These are phyloP conservation scores for Ceriops tagal DNA, from an alignment of 345 rosid species.

Conservation along the genomic window DNA sequence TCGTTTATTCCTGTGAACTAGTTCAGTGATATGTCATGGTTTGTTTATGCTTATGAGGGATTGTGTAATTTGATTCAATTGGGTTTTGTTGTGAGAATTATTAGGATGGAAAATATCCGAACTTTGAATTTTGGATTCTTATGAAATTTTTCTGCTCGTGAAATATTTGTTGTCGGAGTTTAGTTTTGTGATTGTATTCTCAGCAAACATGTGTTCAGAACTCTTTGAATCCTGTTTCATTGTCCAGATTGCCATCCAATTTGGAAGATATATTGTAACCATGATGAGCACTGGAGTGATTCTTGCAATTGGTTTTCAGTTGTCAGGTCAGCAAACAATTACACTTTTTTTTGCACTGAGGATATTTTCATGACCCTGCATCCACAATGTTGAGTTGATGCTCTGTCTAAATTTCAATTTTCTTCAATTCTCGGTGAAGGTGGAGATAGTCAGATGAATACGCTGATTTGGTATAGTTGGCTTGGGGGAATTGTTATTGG, in stretches of 20 bases:
- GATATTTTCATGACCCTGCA: background rate
- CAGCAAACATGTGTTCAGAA: background rate
- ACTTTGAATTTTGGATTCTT: background rate
- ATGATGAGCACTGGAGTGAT: slow-evolving; percentile 93
- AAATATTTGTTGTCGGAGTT: background rate
- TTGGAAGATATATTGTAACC: slow-evolving; percentile 89
- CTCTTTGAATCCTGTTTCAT: background rate
- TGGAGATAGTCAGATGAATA: slow-evolving; percentile 79
- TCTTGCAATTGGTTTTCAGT: slow-evolving; percentile 73
- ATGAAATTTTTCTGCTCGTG: background rate
- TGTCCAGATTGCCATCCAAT: slow-evolving; percentile 67
- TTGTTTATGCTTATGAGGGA: background rate
- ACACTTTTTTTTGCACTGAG: background rate
- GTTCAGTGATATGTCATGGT: background rate
- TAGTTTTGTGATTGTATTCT: background rate
- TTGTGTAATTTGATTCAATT: background rate
- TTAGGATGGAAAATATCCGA: background rate
- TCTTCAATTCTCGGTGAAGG: slow-evolving; percentile 41
- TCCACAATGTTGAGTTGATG: background rate
- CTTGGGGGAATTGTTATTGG: slow-evolving; percentile 93
- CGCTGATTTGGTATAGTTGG: slow-evolving; percentile 95
- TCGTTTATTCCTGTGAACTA: background rate
- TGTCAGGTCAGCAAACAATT: slow-evolving; percentile 56
- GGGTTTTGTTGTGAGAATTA: too few species aligned
- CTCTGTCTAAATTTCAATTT: slow-evolving; percentile 15